Base-by-base conservation (phyloP, 129 eudicot species). In the Mikania micrantha region DNA sequence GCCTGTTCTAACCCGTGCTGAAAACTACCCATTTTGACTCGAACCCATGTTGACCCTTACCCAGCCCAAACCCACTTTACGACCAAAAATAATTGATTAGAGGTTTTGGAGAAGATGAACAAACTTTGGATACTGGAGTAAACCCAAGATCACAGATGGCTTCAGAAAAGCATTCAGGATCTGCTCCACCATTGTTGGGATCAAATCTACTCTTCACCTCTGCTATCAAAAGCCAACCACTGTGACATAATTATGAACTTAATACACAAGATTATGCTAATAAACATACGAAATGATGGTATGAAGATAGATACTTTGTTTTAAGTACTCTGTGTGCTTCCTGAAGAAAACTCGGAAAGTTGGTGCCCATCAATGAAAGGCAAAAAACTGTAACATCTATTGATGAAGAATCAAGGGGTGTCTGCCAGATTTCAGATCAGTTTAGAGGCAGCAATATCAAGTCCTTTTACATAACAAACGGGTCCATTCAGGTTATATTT, bases 181-280 rank as follows among this genome's bases (percentile, higher is more conserved):
- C 95, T 16, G 98, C 96, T 67, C 98, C 98, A 45, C 95, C 95
- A 0, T 80, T 88, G 60, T 60, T 82, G 0, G 95, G 96, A 74
- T 92, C 96, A 67, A 92, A 80, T 79, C 98, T 88, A 79, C 98
- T 92, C 69, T 82, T 92, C 66, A 92, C 96, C 79, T 92, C 98
- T 3, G 98, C 98, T 75, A 92, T 92, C 75, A 92, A 79, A 80
- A 92, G 98, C 98, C 96, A 88, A 48, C 98, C 98, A 64, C 98
- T 92, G 84, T 58, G 41, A 66, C 56, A 38, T 17, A 71, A 80
- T 28, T 47, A 66, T 29, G 20, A 59, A 31, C n/a, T 78, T 42
- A 47, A 27, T 27, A 41, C 1, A 60, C 35, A 64, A 20, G 45
- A 3, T 17, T 31, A 49, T 4, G 63, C 56, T 20, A 56, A 70